Evolutionary conservation across 2,329 filamentous ascomycete genomes (phyloP), one percentile per base, ranked within the genome.

Genomic region (Trichoderma koningii): DNA sequence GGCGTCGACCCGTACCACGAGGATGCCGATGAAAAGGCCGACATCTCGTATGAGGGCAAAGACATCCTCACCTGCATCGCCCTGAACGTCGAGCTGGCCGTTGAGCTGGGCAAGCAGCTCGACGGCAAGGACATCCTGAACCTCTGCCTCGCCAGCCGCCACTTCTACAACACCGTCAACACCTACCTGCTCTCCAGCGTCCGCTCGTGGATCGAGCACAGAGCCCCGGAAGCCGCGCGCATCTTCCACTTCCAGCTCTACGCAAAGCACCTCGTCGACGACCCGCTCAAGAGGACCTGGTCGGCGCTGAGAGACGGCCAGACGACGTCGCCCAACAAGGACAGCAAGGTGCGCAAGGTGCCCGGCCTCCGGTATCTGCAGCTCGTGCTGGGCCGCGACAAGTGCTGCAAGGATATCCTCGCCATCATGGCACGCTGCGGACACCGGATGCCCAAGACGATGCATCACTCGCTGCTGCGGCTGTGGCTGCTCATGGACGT

Each of bases 401-500:
- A 79, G 45, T 81, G 81, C 42, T 81, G 85, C 66, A 77, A 82
- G 28, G 85, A 90, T 69, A 90, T 92, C 68, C 73, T 90, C n/a
- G 82, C 82, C 15, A 77, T 82, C 14, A 79, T 93, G 69, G 84
- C 84, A 0, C 78, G 82, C 15, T 76, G 82, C 50, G 88, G 87
- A 1, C 82, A 87, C 65, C 81, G 82, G 10, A 76, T 87, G 60
- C 88, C 88, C 0, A 55, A 67, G 1, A 73, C 75, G 28, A 83
- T 83, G 68, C 73, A 78, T 56, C 57, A 71, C 12, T 80, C 81
- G 1, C 76, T 90, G 52, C 81, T 86, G 70, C 90, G 90, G 71
- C 78, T 92, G 19, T 95, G 92, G 92, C 82, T 90, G 59, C 72
- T 91, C 41, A 86, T 92, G 79, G 90, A 93, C 71, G 77, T 88